Percentiles rank a stretch among this genome's conserved stretches.
Conservation (phyloP, 1,284 basidiomycete species). For the Ustilago shanxiensis region DNA sequence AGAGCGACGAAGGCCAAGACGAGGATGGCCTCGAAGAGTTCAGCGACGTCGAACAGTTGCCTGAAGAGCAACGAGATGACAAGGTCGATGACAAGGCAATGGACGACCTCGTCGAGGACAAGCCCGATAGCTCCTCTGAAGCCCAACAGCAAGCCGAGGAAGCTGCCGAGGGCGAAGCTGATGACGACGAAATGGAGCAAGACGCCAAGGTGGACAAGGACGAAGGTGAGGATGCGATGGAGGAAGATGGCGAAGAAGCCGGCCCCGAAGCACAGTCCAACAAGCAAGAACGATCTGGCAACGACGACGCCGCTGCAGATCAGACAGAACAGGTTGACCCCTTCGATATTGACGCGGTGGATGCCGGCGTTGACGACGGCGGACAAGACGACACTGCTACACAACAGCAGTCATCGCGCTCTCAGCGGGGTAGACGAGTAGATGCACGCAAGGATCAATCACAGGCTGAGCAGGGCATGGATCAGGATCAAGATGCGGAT, state of each 20-base stretch:
- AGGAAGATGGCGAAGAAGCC: slow-evolving; percentile 44
- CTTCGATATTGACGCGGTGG: slow-evolving; percentile 45
- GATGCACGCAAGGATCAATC: slow-evolving; percentile 42
- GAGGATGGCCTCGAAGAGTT: slow-evolving; percentile 75
- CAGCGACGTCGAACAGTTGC: slow-evolving; percentile 78
- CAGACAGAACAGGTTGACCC: slow-evolving; percentile 34
- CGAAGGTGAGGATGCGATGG: slow-evolving; percentile 51
- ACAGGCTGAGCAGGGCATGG: slow-evolving; percentile 63
- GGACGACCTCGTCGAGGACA: slow-evolving; percentile 48
- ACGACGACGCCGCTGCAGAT: slow-evolving; percentile 13
- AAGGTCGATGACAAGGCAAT: slow-evolving; percentile 35
- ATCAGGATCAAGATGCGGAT: slow-evolving; percentile 60
- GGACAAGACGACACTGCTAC: slow-evolving; percentile 48
- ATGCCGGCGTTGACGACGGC: slow-evolving; percentile 44
- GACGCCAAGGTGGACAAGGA: slow-evolving; percentile 42
- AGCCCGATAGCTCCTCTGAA: slow-evolving; percentile 28
- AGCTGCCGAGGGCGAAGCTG: slow-evolving; percentile 33
- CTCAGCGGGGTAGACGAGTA: slow-evolving; percentile 40
- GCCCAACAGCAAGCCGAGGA: slow-evolving; percentile 68
- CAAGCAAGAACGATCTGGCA: slow-evolving; percentile 19
- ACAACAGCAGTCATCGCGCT: slow-evolving; percentile 51
- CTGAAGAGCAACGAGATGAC: slow-evolving; percentile 29
- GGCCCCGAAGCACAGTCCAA: slow-evolving; percentile 24
- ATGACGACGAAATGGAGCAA: slow-evolving; percentile 46
- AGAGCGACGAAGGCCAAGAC: slow-evolving; percentile 69